Percentiles rank a stretch among this genome's conserved stretches.
Conservation (phyloP, 768 basidiomycete genomes). For the Mycena leptocephala region DNA sequence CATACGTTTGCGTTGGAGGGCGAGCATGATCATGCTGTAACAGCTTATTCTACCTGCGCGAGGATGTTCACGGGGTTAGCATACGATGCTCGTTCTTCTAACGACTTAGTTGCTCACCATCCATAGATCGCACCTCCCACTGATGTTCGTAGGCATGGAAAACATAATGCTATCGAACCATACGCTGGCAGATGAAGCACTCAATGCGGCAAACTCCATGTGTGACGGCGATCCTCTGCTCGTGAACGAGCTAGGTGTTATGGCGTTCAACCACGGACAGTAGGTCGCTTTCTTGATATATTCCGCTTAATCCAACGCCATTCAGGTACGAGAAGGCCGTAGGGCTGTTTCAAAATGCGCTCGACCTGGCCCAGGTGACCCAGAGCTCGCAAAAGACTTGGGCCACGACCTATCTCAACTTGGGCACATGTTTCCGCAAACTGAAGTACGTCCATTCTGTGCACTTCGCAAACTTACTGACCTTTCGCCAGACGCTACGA, state of each 20-base stretch:
- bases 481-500: slow-evolving; percentile 59
- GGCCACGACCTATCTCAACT: slow-evolving; percentile 92
- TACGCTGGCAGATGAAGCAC: slow-evolving; percentile 88
- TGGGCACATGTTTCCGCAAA: slow-evolving; percentile 92
- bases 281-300: slow-evolving; percentile 55
- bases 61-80: slow-evolving; percentile 94
- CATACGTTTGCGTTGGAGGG: slow-evolving; percentile 98
- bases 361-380: slow-evolving; percentile 88
- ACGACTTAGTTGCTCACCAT: background rate
- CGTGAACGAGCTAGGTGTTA: slow-evolving; percentile 93
- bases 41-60: slow-evolving; percentile 97
- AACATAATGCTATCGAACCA: slow-evolving; percentile 92
- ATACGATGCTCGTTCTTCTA: background rate
- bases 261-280: slow-evolving; percentile 91
- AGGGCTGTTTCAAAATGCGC: slow-evolving; percentile 79
- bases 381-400: slow-evolving; percentile 90
- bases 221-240: slow-evolving; percentile 93
- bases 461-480: background rate
- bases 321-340: slow-evolving; percentile 82
- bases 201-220: slow-evolving; percentile 85
- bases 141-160: slow-evolving; percentile 99
- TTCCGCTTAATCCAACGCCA: background rate
- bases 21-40: slow-evolving; percentile 98
- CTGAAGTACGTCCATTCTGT: slow-evolving; percentile 68
- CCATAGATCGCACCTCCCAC: slow-evolving; percentile 91